Conservation (phyloP, 208 protist genomes). For the Trypanosoma scelopori region DNA sequence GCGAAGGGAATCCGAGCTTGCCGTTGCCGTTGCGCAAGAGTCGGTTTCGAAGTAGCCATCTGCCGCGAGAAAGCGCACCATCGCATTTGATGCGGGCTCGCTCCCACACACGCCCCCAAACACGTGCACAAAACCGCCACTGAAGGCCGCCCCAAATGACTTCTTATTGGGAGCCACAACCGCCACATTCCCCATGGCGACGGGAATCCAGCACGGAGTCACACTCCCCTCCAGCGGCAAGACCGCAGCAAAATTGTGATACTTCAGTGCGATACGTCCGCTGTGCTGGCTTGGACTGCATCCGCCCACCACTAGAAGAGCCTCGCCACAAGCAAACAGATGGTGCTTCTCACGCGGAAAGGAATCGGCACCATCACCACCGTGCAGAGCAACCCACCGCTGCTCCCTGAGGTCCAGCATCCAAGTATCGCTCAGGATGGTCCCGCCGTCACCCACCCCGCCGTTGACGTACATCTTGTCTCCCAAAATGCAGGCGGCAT, state of each 20-base stretch:
- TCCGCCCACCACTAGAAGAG: slow-evolving; percentile 69
- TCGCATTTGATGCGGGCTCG: slow-evolving; percentile 68
- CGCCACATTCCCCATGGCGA: slow-evolving; percentile 76
- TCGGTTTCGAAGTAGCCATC: slow-evolving; percentile 68
- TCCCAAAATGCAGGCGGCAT: slow-evolving; percentile 61
- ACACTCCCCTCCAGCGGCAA: slow-evolving; percentile 40
- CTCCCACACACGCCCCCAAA: slow-evolving; percentile 72
- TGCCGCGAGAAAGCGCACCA: slow-evolving; percentile 78
- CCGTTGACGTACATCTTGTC: slow-evolving; percentile 74
- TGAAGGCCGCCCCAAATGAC: slow-evolving; percentile 71
- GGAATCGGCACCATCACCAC: slow-evolving; percentile 56
- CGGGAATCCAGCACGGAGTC: slow-evolving; percentile 70
- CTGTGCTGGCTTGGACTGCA: slow-evolving; percentile 45
- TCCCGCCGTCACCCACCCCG: slow-evolving; percentile 34
- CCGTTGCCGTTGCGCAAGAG: slow-evolving; percentile 16
- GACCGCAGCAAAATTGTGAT: slow-evolving; percentile 73
- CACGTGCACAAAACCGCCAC: slow-evolving; percentile 80
- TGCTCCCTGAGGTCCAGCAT: slow-evolving; percentile 43
- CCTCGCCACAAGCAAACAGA: slow-evolving; percentile 68
- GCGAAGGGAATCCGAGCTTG: slow-evolving; percentile 30
- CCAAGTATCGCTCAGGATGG: slow-evolving; percentile 75
- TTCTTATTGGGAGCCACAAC: slow-evolving; percentile 63
- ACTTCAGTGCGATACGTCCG: slow-evolving; percentile 49
- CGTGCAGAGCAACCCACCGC: slow-evolving; percentile 61
- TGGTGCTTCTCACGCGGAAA: slow-evolving; percentile 67